Conservation (phyloP, 805 yeast species). For the Ogataea angusta region DNA sequence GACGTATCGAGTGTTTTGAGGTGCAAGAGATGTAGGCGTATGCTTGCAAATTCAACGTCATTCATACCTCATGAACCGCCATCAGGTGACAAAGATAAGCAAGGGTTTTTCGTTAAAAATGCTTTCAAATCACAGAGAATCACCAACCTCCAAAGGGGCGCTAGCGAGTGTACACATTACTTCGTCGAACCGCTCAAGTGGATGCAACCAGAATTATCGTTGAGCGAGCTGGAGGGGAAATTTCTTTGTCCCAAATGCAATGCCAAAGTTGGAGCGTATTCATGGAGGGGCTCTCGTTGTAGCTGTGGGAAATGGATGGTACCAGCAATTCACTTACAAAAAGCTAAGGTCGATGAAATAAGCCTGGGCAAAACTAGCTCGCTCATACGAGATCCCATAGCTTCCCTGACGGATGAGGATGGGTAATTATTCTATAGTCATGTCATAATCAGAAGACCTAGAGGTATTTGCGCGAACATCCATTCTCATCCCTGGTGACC, state of each 20-base stretch:
- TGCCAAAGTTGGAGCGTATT: conserved; percentile 84
- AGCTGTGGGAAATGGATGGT: conserved; percentile 95
- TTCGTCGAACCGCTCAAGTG: conserved; percentile 87
- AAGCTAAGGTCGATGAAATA: conserved; percentile 75
- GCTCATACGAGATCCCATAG: too few relatives aligned
- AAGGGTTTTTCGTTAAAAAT: conserved; percentile 61
- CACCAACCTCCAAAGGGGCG: conserved; percentile 54
- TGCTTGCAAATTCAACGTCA: conserved; percentile 60
- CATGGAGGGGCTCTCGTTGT: conserved; percentile 93
- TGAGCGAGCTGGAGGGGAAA: conserved; percentile 82
- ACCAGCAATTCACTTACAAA: conserved; percentile 82
- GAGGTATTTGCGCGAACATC: conserved; percentile 13
- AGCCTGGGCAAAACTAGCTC: not conserved
- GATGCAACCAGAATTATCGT: conserved; percentile 81
- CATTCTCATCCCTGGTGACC: conserved; percentile 15
- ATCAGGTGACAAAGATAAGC: conserved; percentile 52
- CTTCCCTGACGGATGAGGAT: not conserved
- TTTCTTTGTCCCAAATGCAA: conserved; percentile 81
- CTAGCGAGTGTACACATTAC: conserved; percentile 71
- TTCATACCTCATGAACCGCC: conserved; percentile 69
- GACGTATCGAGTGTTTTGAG: conserved; percentile 39
- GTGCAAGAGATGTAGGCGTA: conserved; percentile 79
- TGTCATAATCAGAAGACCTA: conserved; percentile 28
- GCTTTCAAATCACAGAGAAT: conserved; percentile 62
- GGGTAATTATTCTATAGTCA: conserved; percentile 28